phyloP scores from a whole-genome alignment of 306 rosid genomes.

The Fragaria vesca region DNA sequence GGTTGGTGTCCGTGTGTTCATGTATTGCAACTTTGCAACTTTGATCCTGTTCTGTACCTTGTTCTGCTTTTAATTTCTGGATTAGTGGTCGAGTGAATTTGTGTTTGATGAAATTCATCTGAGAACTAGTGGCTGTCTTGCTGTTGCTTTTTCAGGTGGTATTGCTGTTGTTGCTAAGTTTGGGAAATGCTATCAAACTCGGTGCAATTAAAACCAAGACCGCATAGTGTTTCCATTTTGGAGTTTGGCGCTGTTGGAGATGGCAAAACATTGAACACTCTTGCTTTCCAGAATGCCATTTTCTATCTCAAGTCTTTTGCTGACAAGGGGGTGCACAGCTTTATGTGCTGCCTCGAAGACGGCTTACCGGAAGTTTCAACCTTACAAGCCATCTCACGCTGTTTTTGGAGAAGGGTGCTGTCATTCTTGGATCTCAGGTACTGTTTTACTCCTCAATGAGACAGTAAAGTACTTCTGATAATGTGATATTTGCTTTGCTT shows the following conservation, averaged over 20 bases:
- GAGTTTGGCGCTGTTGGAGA: constrained; percentile 99
- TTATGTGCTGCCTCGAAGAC: constrained; percentile 79
- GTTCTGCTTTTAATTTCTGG: not conserved
- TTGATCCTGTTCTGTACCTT: not conserved
- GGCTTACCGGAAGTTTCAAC: constrained; percentile 94
- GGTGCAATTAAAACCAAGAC: constrained; percentile 59
- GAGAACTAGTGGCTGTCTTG: constrained; percentile 31
- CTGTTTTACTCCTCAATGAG: constrained; percentile 18
- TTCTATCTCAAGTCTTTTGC: constrained; percentile 95
- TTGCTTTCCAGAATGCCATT: constrained; percentile 94
- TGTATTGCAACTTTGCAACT: not conserved
- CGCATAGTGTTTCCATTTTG: constrained; percentile 83
- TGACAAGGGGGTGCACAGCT: constrained; percentile 99
- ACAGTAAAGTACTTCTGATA: not conserved
- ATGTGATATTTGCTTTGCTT: not conserved
- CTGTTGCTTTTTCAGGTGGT: constrained; percentile 53
- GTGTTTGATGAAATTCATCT: not conserved
- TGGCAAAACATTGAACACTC: constrained; percentile 81
- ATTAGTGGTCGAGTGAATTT: not conserved
- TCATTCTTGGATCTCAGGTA: constrained; percentile 96
- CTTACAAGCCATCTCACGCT: constrained; percentile 97
- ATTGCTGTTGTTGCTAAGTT: constrained; percentile 66
- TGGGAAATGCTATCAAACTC: constrained; percentile 57
- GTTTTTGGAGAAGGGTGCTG: constrained; percentile 88
- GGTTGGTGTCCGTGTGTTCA: not conserved